These are phyloP conservation scores for Globisporangium irregulare DNA, from an alignment of 352 stramenopile genomes.

Conservation along the genomic window DNA sequence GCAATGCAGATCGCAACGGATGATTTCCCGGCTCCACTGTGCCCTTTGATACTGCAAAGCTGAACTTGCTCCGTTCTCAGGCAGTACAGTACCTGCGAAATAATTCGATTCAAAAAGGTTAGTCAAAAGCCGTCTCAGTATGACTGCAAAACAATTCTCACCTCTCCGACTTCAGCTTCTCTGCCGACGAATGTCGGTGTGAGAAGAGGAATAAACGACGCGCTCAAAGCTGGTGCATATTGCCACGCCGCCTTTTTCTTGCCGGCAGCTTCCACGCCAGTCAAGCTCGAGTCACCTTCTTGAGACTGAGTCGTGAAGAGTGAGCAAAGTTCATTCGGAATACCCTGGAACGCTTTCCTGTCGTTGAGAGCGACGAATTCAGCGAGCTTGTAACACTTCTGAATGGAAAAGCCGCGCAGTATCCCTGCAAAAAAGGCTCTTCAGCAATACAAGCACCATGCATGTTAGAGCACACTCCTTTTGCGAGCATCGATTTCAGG, in stretches of 20 bases:
- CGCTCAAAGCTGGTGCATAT: slow-evolving; percentile 34
- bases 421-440: slow-evolving; percentile 53
- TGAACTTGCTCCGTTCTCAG: slow-evolving; percentile 32
- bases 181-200: slow-evolving; percentile 50
- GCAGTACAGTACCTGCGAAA: slow-evolving; percentile 28
- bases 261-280: slow-evolving; percentile 19
- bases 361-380: slow-evolving; percentile 46
- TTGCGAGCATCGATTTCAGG: background rate
- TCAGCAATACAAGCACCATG: slow-evolving; percentile 16
- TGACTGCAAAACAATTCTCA: slow-evolving; percentile 13
- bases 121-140: background rate
- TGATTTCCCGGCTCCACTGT: slow-evolving; percentile 54
- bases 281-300: slow-evolving; percentile 16
- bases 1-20: slow-evolving; percentile 56
- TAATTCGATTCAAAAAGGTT: background rate
- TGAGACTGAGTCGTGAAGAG: slow-evolving; percentile 19
- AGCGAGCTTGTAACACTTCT: slow-evolving; percentile 36
- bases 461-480: background rate
- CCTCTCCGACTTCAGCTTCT: slow-evolving; percentile 46
- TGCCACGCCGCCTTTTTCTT: slow-evolving; percentile 16
- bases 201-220: slow-evolving; percentile 53
- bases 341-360: slow-evolving; percentile 23
- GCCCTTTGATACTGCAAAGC: slow-evolving; percentile 47
- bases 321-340: slow-evolving; percentile 30
- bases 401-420: slow-evolving; percentile 35